Base-by-base conservation (phyloP, 2,329 filamentous ascomycete genomes). In the Xylaria sp. region DNA sequence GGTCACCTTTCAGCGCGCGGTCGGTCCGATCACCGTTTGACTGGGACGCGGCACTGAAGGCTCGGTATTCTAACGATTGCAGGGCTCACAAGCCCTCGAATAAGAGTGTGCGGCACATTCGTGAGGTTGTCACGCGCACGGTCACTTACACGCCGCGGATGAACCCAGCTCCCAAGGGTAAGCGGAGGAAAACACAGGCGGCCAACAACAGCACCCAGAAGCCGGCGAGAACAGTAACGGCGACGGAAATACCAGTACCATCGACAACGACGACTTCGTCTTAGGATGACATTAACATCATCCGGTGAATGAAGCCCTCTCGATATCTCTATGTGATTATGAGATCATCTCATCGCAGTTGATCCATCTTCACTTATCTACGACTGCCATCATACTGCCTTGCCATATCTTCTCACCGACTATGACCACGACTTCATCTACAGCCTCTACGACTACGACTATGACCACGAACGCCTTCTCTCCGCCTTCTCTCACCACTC, bases 61-160 rank as follows among this genome's bases (percentile, higher is more conserved):
- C 81, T 51, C 81, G 84, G 55, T 86, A 85, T 67, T 80, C 83
- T 61, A 87, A 88, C 57, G 74, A 78, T 70, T 79, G 78, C 72
- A 78, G 71, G 68, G 76, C 56, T 76, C 82, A 80, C 64, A 83
- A 83, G 71, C 71, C 80, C 13, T 78, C 83, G 47, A 82, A 81
- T 65, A 85, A 86, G 37, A 86, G 80, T 67, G 79, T 87, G 59
- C 83, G 87, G 61, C 82, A 88, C 70, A 91, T 97, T 60, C 82
- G 91, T 57, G 92, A 97, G 74, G 91, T 97, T 3, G 90, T 97
- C 56, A 97, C 92, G n/a, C 84, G 92, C 67, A 97, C 92, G 13
- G 90, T 96, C 61, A 96, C 91, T 47, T 96, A 95, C 75, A 96
- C 90, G 72, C 89, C 86, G 62, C 81, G 87, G 65, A 90, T 97